Evolutionary conservation across 2,329 filamentous ascomycete species (phyloP), one percentile per base, ranked within the genome.

Genomic region (Pseudogymnoascus sp.): DNA sequence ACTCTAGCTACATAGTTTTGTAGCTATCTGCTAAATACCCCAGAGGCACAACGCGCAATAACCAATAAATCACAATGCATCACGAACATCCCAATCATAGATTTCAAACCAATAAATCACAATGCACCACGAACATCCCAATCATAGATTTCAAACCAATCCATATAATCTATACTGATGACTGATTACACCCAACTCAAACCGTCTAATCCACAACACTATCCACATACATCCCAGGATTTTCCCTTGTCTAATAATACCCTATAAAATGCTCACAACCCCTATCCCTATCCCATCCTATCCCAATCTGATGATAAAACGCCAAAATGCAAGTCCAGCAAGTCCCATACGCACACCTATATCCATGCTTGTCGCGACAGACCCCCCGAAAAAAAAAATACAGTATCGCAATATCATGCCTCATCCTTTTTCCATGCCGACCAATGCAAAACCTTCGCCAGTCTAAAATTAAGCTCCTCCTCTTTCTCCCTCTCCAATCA

Each of bases 401-500:
- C 39, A 43, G 22, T 33, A 43, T 39, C 38, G 18, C 20, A 22
- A 22, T 5, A 14, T 22, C 9, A 20, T 12, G 11, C 18, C 5
- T 22, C 6, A 22, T 22, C 39, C 22, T 43, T 43, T 43, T 18
- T 6, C 39, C 39, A 22, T 22, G 18, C 39, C 12, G 18, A 22
- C 18, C 18, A 22, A 43, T 43, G 39, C 11, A 43, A 43, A 22
- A 7, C n/a, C 18, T 18, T 14, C 11, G 4, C 12, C n/a, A 20
- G 9, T 53, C 12, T 14, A 11, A 58, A 35, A 38, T 37, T 22
- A 14, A 30, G 15, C 14, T 60, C 57, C 57, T 61, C 47, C 25
- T 22, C 47, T 53, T 39, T 53, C 22, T 36, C 37, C 25, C 58
- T 47, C 62, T 41, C 43, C 39, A 61, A 8, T 38, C 50, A 8